phyloP scores from a whole-genome alignment of 108 stramenopile species.

The Conticribra weissflogii region DNA sequence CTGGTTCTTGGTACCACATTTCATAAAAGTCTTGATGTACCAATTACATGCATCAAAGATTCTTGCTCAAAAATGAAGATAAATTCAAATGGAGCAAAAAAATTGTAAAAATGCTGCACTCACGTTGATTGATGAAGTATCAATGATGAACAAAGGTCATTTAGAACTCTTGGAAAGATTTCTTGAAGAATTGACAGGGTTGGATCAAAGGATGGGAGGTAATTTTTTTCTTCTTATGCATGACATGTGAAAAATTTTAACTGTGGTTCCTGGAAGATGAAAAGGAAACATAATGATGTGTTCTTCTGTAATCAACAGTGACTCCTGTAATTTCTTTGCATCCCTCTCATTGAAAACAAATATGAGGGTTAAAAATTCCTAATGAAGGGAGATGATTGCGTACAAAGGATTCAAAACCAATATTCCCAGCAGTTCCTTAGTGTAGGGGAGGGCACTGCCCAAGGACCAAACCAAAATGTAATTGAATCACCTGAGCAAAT shows the following conservation, averaged over 20 bases:
- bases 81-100: conserved; percentile 1
- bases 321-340: no score
- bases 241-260: conserved; percentile 22
- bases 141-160: conserved; percentile 7
- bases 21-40: conserved; percentile 7
- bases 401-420: background rate
- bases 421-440: conserved; percentile 12
- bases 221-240: conserved; percentile 11
- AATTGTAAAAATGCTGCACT: conserved; percentile 1
- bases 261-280: conserved; percentile 5
- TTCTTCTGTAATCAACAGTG: conserved; percentile 3
- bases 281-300: conserved; percentile 2
- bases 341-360: conserved; percentile 1
- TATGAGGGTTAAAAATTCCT: conserved; percentile 22
- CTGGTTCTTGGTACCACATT: conserved; percentile 11
- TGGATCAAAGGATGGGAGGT: conserved; percentile 12
- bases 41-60: conserved; percentile 1
- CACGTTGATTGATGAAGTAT: conserved; percentile 23
- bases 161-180: conserved; percentile 12
- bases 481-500: conserved; percentile 23
- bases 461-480: background rate
- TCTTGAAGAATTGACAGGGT: conserved; percentile 7
- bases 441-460: conserved; percentile 13
- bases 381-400: background rate
- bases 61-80: conserved; percentile 5